Conservation (phyloP, 306 rosid species). For the Cucurbita ficifolia region DNA sequence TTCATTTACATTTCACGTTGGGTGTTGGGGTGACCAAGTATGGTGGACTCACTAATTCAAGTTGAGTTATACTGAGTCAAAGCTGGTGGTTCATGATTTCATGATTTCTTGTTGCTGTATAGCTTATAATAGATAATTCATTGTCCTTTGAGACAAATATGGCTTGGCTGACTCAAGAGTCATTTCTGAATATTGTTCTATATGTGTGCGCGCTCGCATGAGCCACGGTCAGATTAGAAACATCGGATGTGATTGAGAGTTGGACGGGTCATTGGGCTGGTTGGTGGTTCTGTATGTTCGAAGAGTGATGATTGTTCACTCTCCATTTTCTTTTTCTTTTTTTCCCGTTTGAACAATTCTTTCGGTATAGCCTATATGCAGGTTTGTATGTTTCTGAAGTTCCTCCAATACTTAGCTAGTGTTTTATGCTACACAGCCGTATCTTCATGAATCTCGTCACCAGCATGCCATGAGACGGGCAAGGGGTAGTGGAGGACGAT, state of each 20-base stretch:
- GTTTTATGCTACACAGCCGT: slow-evolving; percentile 44
- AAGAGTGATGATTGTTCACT: background rate
- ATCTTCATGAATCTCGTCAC: slow-evolving; percentile 95
- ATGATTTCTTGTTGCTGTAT: background rate
- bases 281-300: background rate
- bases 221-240: background rate
- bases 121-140: background rate
- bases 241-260: background rate
- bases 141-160: background rate
- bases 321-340: background rate
- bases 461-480: slow-evolving; percentile 96
- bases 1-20: background rate
- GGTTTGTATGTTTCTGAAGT: background rate
- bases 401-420: slow-evolving; percentile 13
- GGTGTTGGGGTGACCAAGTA: background rate
- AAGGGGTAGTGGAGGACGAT: slow-evolving; percentile 92
- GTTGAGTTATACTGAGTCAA: background rate
- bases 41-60: background rate
- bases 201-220: background rate
- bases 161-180: background rate
- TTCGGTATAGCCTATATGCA: background rate
- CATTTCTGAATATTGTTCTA: background rate
- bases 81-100: background rate
- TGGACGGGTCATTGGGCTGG: background rate
- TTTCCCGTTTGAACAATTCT: background rate